These are phyloP conservation scores for Kwoniella heveanensis DNA, from an alignment of 768 basidiomycete genomes.

Conservation along the genomic window DNA sequence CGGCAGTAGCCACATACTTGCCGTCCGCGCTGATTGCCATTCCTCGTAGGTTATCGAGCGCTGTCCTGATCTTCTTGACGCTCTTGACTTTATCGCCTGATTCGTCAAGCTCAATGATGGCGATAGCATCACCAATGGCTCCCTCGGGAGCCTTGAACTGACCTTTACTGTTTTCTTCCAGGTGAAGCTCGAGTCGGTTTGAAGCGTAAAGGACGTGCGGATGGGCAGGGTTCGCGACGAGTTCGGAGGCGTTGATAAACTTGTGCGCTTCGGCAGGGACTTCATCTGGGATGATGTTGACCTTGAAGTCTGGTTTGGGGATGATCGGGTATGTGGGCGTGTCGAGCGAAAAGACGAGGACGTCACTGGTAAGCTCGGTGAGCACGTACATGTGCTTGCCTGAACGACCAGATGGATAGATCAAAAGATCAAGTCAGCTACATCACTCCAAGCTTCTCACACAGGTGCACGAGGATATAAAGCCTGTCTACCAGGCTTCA, in stretches of 20 bases:
- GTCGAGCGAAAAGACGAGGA: slow-evolving; percentile 44
- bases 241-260: slow-evolving; percentile 48
- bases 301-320: slow-evolving; percentile 41
- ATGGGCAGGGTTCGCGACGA: slow-evolving; percentile 37
- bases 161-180: slow-evolving; percentile 37
- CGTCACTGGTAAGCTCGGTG: slow-evolving; percentile 45
- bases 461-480: too few relatives aligned
- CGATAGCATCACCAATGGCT: slow-evolving; percentile 47
- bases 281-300: slow-evolving; percentile 42
- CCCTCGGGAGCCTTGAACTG: slow-evolving; percentile 13
- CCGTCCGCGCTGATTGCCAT: slow-evolving; percentile 52
- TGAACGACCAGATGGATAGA: slow-evolving; percentile 59
- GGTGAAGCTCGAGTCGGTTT: slow-evolving; percentile 49
- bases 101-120: slow-evolving; percentile 42
- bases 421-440: slow-evolving; percentile 70
- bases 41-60: slow-evolving; percentile 46
- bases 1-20: slow-evolving; percentile 48
- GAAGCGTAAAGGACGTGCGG: slow-evolving; percentile 49
- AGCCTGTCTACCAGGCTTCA: too few relatives aligned
- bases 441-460: slow-evolving; percentile 47
- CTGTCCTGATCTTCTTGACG: slow-evolving; percentile 44
- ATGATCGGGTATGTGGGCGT: slow-evolving; percentile 28
- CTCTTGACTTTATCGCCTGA: slow-evolving; percentile 41
- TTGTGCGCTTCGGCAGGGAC: slow-evolving; percentile 35
- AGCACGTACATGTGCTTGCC: slow-evolving; percentile 54